phyloP scores from a whole-genome alignment of 2,329 filamentous ascomycete species.

The Aspergillus pseudoglaucus region DNA sequence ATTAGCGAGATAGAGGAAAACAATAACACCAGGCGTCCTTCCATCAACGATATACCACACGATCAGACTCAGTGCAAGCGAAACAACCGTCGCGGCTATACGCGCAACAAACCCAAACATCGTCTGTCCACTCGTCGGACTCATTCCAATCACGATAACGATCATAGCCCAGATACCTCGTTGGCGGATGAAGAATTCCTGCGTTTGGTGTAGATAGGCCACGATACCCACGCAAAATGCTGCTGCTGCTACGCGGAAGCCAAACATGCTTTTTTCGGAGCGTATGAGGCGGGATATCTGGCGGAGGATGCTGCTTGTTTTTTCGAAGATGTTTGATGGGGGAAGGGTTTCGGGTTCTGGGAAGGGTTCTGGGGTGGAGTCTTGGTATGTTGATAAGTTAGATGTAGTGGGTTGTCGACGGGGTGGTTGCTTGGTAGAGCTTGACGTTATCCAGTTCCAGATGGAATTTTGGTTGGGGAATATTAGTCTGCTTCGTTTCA shows the following conservation, averaged over 20 bases:
- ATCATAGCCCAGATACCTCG: slow-evolving; percentile 71
- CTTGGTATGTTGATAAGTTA: slow-evolving; percentile 47
- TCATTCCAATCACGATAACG: slow-evolving; percentile 65
- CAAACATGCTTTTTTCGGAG: slow-evolving; percentile 61
- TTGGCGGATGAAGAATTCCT: slow-evolving; percentile 61
- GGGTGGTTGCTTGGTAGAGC: slow-evolving; percentile 6
- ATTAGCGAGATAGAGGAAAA: slow-evolving; percentile 62
- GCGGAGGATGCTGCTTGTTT: slow-evolving; percentile 53
- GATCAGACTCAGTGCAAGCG: slow-evolving; percentile 55
- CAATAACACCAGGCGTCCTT: slow-evolving; percentile 56
- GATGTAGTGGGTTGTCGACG: slow-evolving; percentile 13
- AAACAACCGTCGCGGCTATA: slow-evolving; percentile 56
- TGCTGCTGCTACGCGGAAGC: slow-evolving; percentile 63
- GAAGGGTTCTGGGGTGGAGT: slow-evolving; percentile 34
- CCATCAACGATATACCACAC: slow-evolving; percentile 67
- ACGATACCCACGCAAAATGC: slow-evolving; percentile 65
- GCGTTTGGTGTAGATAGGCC: slow-evolving; percentile 56
- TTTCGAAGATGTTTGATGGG: slow-evolving; percentile 55
- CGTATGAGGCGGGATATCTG: slow-evolving; percentile 52
- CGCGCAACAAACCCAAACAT: slow-evolving; percentile 63
- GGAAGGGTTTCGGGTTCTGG: slow-evolving; percentile 66
- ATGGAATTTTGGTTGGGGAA: slow-evolving; percentile 55
- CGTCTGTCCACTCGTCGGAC: slow-evolving; percentile 59
- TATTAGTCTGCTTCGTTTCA: slow-evolving; percentile 56
- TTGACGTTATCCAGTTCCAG: slow-evolving; percentile 50